These are phyloP conservation scores for Syzygium grande DNA, from an alignment of 345 rosid genomes.

Conservation along the genomic window DNA sequence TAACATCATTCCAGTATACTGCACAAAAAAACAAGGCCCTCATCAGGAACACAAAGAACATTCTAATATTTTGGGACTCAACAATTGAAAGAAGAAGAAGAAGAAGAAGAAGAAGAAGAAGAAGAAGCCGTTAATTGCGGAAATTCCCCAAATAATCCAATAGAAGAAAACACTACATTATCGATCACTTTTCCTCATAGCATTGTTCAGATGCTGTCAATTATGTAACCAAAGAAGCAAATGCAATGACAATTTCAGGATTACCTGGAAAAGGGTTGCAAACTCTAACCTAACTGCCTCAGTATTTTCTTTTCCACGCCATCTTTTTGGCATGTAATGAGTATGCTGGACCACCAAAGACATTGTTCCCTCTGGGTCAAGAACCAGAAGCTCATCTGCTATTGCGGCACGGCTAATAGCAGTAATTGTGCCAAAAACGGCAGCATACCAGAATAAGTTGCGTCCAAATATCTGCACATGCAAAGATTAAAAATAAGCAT, in stretches of 20 bases:
- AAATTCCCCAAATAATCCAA: neutral
- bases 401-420: slow-evolving; percentile 95
- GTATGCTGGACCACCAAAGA: slow-evolving; percentile 84
- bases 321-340: slow-evolving; percentile 95
- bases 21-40: slow-evolving; percentile 13
- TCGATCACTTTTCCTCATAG: neutral
- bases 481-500: neutral
- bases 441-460: slow-evolving; percentile 96
- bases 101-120: neutral
- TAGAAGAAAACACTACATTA: neutral
- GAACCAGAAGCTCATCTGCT: slow-evolving; percentile 78
- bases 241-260: neutral
- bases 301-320: slow-evolving; percentile 88
- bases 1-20: slow-evolving; percentile 97
- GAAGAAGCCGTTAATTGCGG: neutral
- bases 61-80: neutral
- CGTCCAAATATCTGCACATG: slow-evolving; percentile 84
- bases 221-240: neutral
- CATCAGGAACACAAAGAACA: neutral
- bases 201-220: neutral
- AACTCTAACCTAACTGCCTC: slow-evolving; percentile 72
- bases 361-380: slow-evolving; percentile 89
- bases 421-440: slow-evolving; percentile 95
- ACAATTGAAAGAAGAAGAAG: neutral
- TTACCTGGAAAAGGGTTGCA: slow-evolving; percentile 94